Evolutionary conservation across 768 basidiomycete species (phyloP), one percentile per base, ranked within the genome.

Genomic region (Leucocoprinus birnbaumii): DNA sequence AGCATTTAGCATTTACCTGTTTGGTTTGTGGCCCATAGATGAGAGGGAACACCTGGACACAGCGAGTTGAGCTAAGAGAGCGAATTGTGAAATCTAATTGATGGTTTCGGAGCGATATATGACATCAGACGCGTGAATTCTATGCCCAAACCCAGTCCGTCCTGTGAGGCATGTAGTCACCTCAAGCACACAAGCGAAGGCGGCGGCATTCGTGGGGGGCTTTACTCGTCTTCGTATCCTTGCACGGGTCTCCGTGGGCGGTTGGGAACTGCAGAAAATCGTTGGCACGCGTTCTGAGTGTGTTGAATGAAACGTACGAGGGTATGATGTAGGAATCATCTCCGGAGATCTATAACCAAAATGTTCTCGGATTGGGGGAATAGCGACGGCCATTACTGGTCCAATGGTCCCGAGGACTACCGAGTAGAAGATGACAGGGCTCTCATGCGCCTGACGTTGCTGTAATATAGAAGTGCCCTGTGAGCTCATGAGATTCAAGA

Each of bases 401-500:
- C 93, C 93, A 62, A 85, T 78, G 54, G 75, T 62, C 50, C 92
- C 93, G 54, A 96, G 72, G 46, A 85, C 70, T 66, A 85, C 78
- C 10, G 93, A 93, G 72, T 86, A 96, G 77, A 94, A 94, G 68
- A 94, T 82, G 68, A 92, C 89, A 25, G 93, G 93, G 63, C 82
- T 84, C 71, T 96, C 93, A 72, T 96, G 93, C 35, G 93, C 91
- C 62, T 87, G 83, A 45, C 88, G 83, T 92, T 93, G 91, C 93
- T 95, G 66, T 44, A 53, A 40, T 46, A 55, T 46, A 67, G 49
- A n/a, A 43, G 31, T 9, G 42, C 37, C 27, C n/a, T 9, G 21
- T 14, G 37, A 24, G 10, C 7, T 3, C 3, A n/a, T 19, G 25
- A n/a, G 16, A 27, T 37, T 51, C 22, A 58, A 6, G 42, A 22